Evolutionary conservation across 306 rosid species (phyloP).

Genomic region (Acmispon strigosus): DNA sequence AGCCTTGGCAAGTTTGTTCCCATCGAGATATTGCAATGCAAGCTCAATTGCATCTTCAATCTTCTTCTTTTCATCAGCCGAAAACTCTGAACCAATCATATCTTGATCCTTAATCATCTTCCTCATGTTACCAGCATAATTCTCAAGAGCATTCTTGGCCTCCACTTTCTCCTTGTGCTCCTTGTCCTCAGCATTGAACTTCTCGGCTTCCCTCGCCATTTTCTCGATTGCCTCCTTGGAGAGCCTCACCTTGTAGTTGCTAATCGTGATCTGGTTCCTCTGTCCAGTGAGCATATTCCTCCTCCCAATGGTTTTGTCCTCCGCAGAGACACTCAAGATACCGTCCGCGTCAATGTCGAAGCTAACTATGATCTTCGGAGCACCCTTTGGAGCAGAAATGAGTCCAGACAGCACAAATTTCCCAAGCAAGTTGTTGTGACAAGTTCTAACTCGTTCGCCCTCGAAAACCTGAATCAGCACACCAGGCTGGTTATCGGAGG

Average conservation of each 20-base stretch:
- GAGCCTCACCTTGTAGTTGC: conserved; percentile 55
- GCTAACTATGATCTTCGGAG: conserved; percentile 45
- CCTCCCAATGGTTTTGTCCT: conserved; percentile 38
- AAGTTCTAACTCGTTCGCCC: conserved; percentile 50
- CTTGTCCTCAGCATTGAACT: conserved; percentile 43
- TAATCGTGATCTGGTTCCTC: conserved; percentile 55
- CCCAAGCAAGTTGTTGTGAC: conserved; percentile 50
- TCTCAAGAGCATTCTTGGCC: conserved; percentile 44
- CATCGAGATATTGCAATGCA: conserved; percentile 51
- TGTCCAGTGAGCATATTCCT: conserved; percentile 19
- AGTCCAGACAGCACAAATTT: conserved; percentile 52
- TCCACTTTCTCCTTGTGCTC: conserved; percentile 56
- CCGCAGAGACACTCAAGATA: conserved; percentile 50
- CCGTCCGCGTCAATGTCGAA: conserved; percentile 46
- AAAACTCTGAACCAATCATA: conserved; percentile 44
- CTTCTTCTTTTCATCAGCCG: conserved; percentile 47
- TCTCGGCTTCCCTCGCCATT: conserved; percentile 55
- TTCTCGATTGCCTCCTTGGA: conserved; percentile 57
- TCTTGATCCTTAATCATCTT: conserved; percentile 46
- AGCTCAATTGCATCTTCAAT: conserved; percentile 51
- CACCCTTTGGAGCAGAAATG: conserved; percentile 55
- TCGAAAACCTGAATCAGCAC: conserved; percentile 52
- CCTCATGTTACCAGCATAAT: conserved; percentile 53
- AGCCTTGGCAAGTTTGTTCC: conserved; percentile 47
- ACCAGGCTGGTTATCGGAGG: conserved; percentile 52